Evolutionary conservation across 2,329 filamentous ascomycete species (phyloP), one percentile per base, ranked within the genome.

Genomic region (Exophiala lecanii-corni): DNA sequence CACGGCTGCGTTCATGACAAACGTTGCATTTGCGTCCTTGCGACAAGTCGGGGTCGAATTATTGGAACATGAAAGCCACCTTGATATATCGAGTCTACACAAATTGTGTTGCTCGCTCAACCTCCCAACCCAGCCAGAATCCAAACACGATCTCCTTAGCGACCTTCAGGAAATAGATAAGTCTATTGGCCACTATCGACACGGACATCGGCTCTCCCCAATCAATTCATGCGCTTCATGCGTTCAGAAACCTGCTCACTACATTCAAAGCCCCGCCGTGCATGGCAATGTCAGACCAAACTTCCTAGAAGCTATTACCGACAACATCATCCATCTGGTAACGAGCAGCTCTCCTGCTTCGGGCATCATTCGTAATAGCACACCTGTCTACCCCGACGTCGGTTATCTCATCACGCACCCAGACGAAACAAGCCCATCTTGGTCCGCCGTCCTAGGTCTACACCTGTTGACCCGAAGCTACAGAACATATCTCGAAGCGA

Each of bases 1-100:
- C n/a, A 45, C 54, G n/a, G 55, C 55, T 12, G 43, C 55, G 9
- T 45, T 53, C 26, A 40, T 57, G 17, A 56, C 55, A 9, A 53
- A 56, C 36, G 51, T 51, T n/a, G 50, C 49, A n/a, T 54, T 53
- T 26, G 47, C 56, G 2, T 35, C 31, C n/a, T 46, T 57, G 15
- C 47, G 49, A 33, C 41, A 45, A 13, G 34, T 53, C 18, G 51
- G 54, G 34, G 26, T 32, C 9, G 45, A 44, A 13, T 35, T 54
- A 31, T 41, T 55, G 5, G 41, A 49, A 31, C 39, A 56, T 12
- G 48, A 53, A 15, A 41, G 50, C 18, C 36, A 43, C 12, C 49
- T 51, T 23, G 38, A 36, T 18, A 32, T 53, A 9, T 39, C 46
- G 13, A 47, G 47, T 19, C 38, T 49, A 5, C 40, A 36, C 25